Conservation (phyloP, 805 yeast genomes). For the Candida krabiensis region DNA sequence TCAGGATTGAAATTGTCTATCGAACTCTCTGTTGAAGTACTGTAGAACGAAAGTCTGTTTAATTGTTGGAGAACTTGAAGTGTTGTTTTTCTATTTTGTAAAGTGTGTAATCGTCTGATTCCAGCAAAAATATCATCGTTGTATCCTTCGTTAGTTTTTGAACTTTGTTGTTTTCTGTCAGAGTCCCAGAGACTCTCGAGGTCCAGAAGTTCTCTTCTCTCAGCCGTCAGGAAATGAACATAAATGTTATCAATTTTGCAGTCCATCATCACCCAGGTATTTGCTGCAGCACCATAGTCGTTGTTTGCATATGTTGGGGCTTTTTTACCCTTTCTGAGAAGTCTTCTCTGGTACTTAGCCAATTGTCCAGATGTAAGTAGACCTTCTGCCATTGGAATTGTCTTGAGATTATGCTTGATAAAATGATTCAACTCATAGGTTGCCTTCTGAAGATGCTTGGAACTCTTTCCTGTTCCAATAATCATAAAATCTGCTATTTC, state of each 20-base stretch:
- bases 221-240: conserved; percentile 72
- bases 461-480: conserved; percentile 73
- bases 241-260: conserved; percentile 60
- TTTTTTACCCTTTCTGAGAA: conserved; percentile 55
- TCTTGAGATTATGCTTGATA: conserved; percentile 52
- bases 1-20: conserved; percentile 14
- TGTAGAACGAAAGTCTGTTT: background rate
- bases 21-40: background rate
- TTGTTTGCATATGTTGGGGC: conserved; percentile 53
- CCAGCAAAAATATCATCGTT: conserved; percentile 47
- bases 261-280: conserved; percentile 84
- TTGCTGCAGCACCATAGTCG: conserved; percentile 56
- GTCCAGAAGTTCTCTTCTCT: conserved; percentile 65
- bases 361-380: conserved; percentile 57
- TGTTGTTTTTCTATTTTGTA: background rate
- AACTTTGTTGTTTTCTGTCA: conserved; percentile 16
- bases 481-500: conserved; percentile 51
- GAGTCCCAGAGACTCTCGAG: conserved; percentile 65
- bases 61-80: conserved; percentile 2
- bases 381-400: conserved; percentile 67
- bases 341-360: conserved; percentile 49
- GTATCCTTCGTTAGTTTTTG: conserved; percentile 22
- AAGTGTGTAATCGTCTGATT: conserved; percentile 45
- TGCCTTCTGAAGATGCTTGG: conserved; percentile 73
- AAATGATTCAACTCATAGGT: conserved; percentile 55